These are phyloP conservation scores for Candida xyloterini DNA, from an alignment of 805 yeast species.

Conservation along the genomic window DNA sequence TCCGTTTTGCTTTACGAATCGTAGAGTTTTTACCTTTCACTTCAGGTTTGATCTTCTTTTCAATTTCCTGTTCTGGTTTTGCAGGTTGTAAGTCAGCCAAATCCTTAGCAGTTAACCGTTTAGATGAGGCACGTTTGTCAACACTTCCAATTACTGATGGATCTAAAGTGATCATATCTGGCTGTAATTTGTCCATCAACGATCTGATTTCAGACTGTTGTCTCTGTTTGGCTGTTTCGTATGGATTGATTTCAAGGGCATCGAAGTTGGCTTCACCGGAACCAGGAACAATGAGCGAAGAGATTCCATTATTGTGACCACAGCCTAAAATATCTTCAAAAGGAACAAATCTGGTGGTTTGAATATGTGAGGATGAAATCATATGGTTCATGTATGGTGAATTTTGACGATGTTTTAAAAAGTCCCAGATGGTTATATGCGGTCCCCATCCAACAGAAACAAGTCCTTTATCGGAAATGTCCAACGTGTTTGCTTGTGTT, in stretches of 20 bases:
- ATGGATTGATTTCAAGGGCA: constrained; percentile 90
- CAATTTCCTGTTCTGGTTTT: constrained; percentile 40
- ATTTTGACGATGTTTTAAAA: constrained; percentile 61
- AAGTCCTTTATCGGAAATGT: constrained; percentile 84
- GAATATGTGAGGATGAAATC: constrained; percentile 72
- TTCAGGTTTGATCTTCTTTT: constrained; percentile 61
- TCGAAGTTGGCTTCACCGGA: constrained; percentile 98
- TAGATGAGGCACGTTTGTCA: constrained; percentile 60
- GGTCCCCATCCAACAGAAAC: constrained; percentile 94
- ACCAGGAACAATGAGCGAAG: constrained; percentile 91
- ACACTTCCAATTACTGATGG: constrained; percentile 85
- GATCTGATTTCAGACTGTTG: constrained; percentile 88
- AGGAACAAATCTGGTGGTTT: constrained; percentile 74
- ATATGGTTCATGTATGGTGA: constrained; percentile 92
- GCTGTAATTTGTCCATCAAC: constrained; percentile 80
- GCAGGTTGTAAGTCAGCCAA: constrained; percentile 39
- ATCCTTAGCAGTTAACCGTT: constrained; percentile 63
- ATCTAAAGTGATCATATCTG: constrained; percentile 90
- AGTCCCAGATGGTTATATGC: constrained; percentile 90
- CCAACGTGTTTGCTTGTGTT: constrained; percentile 78
- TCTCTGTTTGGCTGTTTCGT: constrained; percentile 86
- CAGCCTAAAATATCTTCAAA: constrained; percentile 94
- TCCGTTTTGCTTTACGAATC: constrained; percentile 73
- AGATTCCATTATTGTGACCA: constrained; percentile 75
- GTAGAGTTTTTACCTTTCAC: constrained; percentile 81